Conservation (phyloP, 2,329 filamentous ascomycete genomes). For the Aureobasidium sp. region DNA sequence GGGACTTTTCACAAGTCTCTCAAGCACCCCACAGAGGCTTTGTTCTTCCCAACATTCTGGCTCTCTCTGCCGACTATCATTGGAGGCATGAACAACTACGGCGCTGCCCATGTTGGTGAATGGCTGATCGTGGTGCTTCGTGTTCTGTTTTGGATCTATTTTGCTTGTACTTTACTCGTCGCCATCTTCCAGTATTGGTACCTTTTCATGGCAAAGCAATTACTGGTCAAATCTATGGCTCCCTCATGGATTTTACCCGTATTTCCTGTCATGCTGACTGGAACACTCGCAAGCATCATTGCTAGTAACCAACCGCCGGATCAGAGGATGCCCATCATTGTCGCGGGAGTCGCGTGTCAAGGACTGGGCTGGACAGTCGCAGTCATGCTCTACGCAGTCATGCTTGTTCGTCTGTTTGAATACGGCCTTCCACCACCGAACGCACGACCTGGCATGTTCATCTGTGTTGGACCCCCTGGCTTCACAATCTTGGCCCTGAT, state of each 20-base stretch:
- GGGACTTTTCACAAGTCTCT: background rate
- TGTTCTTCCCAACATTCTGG: slow-evolving; percentile 39
- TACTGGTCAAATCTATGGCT: slow-evolving; percentile 9
- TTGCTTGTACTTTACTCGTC: slow-evolving; percentile 46
- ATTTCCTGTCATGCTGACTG: slow-evolving; percentile 25
- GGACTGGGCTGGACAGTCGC: slow-evolving; percentile 39
- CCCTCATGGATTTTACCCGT: slow-evolving; percentile 15
- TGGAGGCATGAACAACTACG: slow-evolving; percentile 56
- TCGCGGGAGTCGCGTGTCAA: slow-evolving; percentile 36
- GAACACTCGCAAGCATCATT: slow-evolving; percentile 27
- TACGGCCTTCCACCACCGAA: slow-evolving; percentile 34
- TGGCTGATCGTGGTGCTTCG: slow-evolving; percentile 51
- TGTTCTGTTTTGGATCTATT: slow-evolving; percentile 62
- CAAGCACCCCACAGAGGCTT: slow-evolving; percentile 42
- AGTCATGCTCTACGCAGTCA: slow-evolving; percentile 35
- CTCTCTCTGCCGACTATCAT: slow-evolving; percentile 43
- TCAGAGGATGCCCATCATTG: slow-evolving; percentile 32
- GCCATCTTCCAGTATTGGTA: slow-evolving; percentile 45
- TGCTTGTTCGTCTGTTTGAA: slow-evolving; percentile 32
- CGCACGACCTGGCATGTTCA: slow-evolving; percentile 40
- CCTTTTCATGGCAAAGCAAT: slow-evolving; percentile 9
- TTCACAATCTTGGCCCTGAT: slow-evolving; percentile 22
- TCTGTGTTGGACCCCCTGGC: slow-evolving; percentile 38
- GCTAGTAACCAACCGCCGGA: slow-evolving; percentile 25
- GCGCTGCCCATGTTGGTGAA: slow-evolving; percentile 44